Evolutionary conservation across 2,329 filamentous ascomycete species (phyloP).

Genomic region (Tolypocladium amazonense): DNA sequence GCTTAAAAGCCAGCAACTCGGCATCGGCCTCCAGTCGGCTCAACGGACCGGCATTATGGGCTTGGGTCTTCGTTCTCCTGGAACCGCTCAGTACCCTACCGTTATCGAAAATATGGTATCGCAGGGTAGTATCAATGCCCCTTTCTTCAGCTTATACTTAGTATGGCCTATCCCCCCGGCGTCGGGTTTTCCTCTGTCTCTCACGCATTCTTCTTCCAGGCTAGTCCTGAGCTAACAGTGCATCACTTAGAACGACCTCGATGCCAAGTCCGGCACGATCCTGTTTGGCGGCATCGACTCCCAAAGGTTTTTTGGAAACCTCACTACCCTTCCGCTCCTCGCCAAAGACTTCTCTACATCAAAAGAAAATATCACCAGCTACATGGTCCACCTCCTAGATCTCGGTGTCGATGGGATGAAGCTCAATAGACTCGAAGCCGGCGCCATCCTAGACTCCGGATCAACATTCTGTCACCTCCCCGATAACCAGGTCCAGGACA

Average conservation of each 20-base stretch:
- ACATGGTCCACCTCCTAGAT: constrained; percentile 23
- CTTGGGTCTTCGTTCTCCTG: constrained; percentile 40
- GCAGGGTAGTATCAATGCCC: constrained; percentile 49
- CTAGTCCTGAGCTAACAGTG: not conserved
- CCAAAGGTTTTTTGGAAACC: constrained; percentile 54
- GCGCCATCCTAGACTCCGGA: constrained; percentile 66
- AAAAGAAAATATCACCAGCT: constrained; percentile 20
- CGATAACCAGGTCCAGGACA: constrained; percentile 38
- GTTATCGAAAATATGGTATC: constrained; percentile 54
- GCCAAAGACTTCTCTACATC: constrained; percentile 20
- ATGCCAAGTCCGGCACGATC: constrained; percentile 54
- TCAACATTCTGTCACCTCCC: constrained; percentile 62
- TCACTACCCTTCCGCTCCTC: constrained; percentile 35
- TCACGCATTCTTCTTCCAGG: not conserved
- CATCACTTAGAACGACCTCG: constrained; percentile 45
- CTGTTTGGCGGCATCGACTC: constrained; percentile 74
- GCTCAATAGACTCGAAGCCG: constrained; percentile 26
- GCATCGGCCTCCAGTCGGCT: constrained; percentile 36
- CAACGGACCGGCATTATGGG: constrained; percentile 48
- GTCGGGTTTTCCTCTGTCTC: not conserved
- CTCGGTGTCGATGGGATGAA: constrained; percentile 29
- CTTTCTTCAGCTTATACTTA: constrained; percentile 60
- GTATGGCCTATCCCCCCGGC: constrained; percentile 16
- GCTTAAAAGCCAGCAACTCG: constrained; percentile 44
- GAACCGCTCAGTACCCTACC: constrained; percentile 39